Evolutionary conservation across 2,329 filamentous ascomycete genomes (phyloP).

Genomic region (Didymosphaeria variabile): DNA sequence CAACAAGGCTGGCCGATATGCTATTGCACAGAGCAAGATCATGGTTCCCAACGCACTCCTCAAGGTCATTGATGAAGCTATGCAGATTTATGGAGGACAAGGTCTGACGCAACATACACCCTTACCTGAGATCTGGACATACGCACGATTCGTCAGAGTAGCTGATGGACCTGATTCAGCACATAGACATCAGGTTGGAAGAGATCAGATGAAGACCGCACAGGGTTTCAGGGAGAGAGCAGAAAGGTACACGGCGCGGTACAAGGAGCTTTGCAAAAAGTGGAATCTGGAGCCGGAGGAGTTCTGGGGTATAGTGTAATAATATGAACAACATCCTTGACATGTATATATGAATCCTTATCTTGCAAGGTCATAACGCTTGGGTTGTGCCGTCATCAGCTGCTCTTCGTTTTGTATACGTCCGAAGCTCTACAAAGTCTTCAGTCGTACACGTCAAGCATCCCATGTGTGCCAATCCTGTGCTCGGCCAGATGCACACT

Average conservation of each 20-base stretch:
- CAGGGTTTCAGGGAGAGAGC: constrained; percentile 45
- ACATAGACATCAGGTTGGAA: constrained; percentile 54
- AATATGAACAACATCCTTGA: not conserved
- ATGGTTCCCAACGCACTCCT: constrained; percentile 52
- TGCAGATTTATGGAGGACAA: constrained; percentile 55
- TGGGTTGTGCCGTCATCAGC: not conserved
- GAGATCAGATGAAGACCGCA: constrained; percentile 55
- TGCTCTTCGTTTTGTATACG: not conserved
- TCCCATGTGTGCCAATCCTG: too few relatives aligned
- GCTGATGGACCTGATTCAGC: constrained; percentile 55
- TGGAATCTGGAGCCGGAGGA: constrained; percentile 43
- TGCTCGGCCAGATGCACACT: not conserved
- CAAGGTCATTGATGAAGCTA: constrained; percentile 54
- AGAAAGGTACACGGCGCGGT: constrained; percentile 46
- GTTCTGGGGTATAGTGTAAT: constrained; percentile 40
- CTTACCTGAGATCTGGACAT: constrained; percentile 55
- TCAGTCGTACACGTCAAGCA: not conserved
- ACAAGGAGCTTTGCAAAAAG: constrained; percentile 47
- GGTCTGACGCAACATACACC: constrained; percentile 55
- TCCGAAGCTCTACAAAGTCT: not conserved
- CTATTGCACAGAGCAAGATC: constrained; percentile 56
- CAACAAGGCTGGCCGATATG: constrained; percentile 52
- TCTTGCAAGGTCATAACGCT: not conserved
- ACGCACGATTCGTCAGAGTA: constrained; percentile 53
- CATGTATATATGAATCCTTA: not conserved